Conservation (phyloP, 306 rosid genomes). For the Dalbergia cultrata region DNA sequence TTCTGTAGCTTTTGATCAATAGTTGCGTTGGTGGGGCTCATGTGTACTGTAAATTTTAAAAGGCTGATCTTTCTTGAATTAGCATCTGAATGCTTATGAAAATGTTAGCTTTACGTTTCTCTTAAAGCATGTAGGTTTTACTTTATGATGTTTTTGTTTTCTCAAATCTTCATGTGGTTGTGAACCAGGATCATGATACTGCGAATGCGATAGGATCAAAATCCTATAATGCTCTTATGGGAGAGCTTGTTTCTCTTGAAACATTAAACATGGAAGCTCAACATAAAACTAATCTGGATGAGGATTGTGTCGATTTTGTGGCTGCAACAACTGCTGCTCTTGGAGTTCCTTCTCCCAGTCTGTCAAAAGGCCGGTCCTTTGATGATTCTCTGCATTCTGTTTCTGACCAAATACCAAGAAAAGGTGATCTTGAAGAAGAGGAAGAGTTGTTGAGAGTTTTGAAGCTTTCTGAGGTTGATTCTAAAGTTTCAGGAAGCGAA, state of each 20-base stretch:
- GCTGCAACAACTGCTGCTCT: slow-evolving; percentile 98
- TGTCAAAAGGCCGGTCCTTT: slow-evolving; percentile 81
- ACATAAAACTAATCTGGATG: slow-evolving; percentile 64
- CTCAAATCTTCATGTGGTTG: slow-evolving; percentile 37
- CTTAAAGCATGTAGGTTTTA: slow-evolving; percentile 1
- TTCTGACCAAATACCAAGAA: slow-evolving; percentile 62
- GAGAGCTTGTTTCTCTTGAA: slow-evolving; percentile 96
- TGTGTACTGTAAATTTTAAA: slow-evolving; percentile 24
- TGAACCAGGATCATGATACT: slow-evolving; percentile 75
- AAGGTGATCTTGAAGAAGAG: slow-evolving; percentile 96
- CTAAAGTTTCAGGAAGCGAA: slow-evolving; percentile 52
- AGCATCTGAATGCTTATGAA: slow-evolving; percentile 26
- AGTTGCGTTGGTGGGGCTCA: not conserved
- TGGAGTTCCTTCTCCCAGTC: slow-evolving; percentile 96
- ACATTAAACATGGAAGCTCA: slow-evolving; percentile 62
- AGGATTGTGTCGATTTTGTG: slow-evolving; percentile 92
- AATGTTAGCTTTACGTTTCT: slow-evolving; percentile 28
- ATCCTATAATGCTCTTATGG: slow-evolving; percentile 90
- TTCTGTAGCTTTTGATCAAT: slow-evolving; percentile 32
- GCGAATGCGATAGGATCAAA: slow-evolving; percentile 83
- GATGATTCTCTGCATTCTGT: slow-evolving; percentile 75
- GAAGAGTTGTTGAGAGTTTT: slow-evolving; percentile 77
- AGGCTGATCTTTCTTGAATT: slow-evolving; percentile 38
- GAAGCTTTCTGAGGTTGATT: slow-evolving; percentile 68
- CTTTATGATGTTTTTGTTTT: slow-evolving; percentile 45